A percentile compares a stretch with the other conserved stretches of the same genome.
Conservation (phyloP, 148 eudicot species). For the Chenopodium suecicum region DNA sequence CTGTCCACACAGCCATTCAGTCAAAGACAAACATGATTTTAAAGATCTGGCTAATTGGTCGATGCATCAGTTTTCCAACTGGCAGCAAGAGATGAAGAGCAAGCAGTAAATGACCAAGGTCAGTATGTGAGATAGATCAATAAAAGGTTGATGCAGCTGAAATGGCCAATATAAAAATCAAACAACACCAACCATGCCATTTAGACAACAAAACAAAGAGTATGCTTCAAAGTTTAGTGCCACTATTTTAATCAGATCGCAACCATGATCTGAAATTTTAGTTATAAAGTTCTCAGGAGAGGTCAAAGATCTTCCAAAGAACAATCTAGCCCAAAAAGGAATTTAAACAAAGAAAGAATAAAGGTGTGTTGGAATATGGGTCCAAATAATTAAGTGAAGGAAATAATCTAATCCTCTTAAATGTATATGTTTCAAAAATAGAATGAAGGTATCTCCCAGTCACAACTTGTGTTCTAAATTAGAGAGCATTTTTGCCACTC, state of each 20-base stretch:
- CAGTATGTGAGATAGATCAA: not conserved
- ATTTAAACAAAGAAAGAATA: no score
- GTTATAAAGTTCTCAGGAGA: not conserved
- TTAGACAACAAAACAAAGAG: not conserved
- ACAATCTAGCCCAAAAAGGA: not conserved
- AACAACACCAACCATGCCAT: not conserved
- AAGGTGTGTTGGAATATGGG: no score
- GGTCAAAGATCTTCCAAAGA: not conserved
- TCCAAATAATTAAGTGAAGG: no score
- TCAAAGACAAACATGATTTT: not conserved
- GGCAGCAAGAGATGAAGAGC: not conserved
- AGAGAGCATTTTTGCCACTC: not conserved
- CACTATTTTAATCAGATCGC: not conserved
- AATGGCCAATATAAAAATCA: no score
- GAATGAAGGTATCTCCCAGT: not conserved
- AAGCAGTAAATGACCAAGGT: not conserved
- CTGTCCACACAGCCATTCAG: not conserved
- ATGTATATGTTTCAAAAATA: not conserved
- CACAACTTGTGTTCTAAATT: no score
- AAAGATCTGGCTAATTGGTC: no score
- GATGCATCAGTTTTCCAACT: not conserved
- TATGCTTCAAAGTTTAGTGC: not conserved
- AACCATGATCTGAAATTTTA: not conserved
- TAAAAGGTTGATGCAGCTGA: not conserved
- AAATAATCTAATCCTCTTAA: not conserved